These are phyloP conservation scores for Aphanomyces astaci DNA, from an alignment of 352 stramenopile genomes.

Conservation along the genomic window DNA sequence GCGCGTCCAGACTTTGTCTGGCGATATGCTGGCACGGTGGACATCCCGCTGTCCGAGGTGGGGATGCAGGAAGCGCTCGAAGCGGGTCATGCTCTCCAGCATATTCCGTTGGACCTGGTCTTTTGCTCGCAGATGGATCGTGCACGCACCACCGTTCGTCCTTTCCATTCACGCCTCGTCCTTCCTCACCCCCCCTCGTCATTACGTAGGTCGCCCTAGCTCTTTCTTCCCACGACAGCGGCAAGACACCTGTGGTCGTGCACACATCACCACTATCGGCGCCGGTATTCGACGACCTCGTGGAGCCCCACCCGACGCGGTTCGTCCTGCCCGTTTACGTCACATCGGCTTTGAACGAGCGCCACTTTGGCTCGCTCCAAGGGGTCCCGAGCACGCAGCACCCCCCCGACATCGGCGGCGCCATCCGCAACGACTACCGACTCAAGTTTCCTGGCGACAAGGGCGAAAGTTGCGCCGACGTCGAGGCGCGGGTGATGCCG, in stretches of 20 bases:
- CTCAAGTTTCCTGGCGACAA: constrained; percentile 72
- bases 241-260: constrained; percentile 72
- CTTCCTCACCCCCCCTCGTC: not conserved
- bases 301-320: constrained; percentile 66
- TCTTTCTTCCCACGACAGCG: constrained; percentile 71
- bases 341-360: constrained; percentile 66
- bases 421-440: constrained; percentile 73
- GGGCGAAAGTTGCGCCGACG: constrained; percentile 73
- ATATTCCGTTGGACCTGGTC: constrained; percentile 71
- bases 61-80: constrained; percentile 79
- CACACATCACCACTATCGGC: constrained; percentile 63
- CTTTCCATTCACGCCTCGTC: not conserved
- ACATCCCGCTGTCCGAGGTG: constrained; percentile 73
- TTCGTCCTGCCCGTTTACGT: constrained; percentile 80
- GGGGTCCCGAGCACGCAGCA: constrained; percentile 67
- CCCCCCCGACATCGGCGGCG: constrained; percentile 55
- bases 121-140: constrained; percentile 84
- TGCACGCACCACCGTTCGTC: constrained; percentile 44
- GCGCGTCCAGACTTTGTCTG: constrained; percentile 59
- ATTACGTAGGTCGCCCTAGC: constrained; percentile 43
- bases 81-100: constrained; percentile 61
- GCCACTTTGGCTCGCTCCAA: constrained; percentile 76
- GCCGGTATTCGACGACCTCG: constrained; percentile 57
- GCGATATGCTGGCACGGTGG: constrained; percentile 76
- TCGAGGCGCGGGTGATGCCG: constrained; percentile 63